These are phyloP conservation scores for Arabidopsis hybrid DNA, from an alignment of 441 rosid genomes.

Conservation along the genomic window DNA sequence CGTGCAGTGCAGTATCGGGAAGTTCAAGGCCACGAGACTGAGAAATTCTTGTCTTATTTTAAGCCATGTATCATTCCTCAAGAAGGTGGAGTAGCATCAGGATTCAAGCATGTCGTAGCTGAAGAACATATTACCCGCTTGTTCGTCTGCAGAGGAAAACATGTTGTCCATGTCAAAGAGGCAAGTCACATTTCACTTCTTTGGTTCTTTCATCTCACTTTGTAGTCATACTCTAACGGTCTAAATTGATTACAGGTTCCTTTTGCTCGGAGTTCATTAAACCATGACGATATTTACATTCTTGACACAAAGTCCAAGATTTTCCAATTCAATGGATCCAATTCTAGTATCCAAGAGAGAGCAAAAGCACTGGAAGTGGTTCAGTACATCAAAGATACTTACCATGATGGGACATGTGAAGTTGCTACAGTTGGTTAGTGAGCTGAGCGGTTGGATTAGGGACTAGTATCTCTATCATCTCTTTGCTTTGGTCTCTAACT, in stretches of 20 bases:
- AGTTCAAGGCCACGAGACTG: conserved; percentile 97
- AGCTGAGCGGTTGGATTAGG: conserved; percentile 16
- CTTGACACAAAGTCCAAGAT: conserved; percentile 91
- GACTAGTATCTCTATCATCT: conserved; percentile 9
- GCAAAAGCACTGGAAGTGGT: conserved; percentile 97
- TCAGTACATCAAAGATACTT: conserved; percentile 80
- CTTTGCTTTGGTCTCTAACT: conserved; percentile 28
- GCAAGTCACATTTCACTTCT: conserved; percentile 47
- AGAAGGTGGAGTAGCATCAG: conserved; percentile 95
- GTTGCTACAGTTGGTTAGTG: conserved; percentile 85
- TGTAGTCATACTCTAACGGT: background rate
- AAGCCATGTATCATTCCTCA: conserved; percentile 98
- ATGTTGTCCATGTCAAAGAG: conserved; percentile 96
- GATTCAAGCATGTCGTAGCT: conserved; percentile 86
- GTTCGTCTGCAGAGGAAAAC: conserved; percentile 94
- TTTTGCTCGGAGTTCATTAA: conserved; percentile 84
- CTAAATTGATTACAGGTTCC: conserved; percentile 60
- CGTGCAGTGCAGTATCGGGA: conserved; percentile 99
- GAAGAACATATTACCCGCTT: conserved; percentile 84
- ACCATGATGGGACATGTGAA: conserved; percentile 85
- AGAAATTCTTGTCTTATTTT: conserved; percentile 91
- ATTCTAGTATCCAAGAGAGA: conserved; percentile 90
- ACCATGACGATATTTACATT: conserved; percentile 80
- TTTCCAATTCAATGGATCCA: conserved; percentile 86
- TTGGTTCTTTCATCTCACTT: conserved; percentile 12